Conservation (phyloP, 345 rosid genomes). For the Bruguiera parviflora region DNA sequence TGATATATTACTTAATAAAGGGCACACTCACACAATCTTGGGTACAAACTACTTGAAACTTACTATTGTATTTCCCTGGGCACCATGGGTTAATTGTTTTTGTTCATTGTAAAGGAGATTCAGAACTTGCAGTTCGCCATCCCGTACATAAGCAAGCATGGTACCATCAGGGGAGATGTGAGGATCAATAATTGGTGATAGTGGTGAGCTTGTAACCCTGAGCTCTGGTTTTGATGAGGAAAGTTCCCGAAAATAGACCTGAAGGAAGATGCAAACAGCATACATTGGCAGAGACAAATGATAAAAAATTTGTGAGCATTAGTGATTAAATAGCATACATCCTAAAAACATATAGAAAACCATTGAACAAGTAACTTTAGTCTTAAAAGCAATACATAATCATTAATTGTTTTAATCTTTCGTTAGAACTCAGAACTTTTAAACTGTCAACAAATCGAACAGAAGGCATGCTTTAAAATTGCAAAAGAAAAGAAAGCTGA, state of each 20-base stretch:
- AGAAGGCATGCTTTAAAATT: no score
- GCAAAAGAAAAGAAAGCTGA: neutral
- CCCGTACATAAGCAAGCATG: conserved; percentile 67
- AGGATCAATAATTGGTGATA: conserved; percentile 75
- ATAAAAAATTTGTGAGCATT: neutral
- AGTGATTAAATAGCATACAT: neutral
- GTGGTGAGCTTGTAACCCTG: conserved; percentile 54
- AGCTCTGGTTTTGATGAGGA: conserved; percentile 64
- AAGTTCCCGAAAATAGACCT: conserved; percentile 85
- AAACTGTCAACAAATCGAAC: no score
- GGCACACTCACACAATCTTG: neutral
- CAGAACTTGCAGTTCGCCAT: conserved; percentile 67
- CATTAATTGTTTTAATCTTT: no score
- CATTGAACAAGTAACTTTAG: no score
- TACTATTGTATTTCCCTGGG: conserved; percentile 60
- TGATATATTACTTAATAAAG: neutral
- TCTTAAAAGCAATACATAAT: no score
- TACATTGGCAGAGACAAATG: neutral
- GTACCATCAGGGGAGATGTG: conserved; percentile 85
- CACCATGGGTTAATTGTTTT: conserved; percentile 64
- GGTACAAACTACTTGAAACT: conserved; percentile 22
- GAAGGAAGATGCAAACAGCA: conserved; percentile 9
- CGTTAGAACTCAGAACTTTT: no score
- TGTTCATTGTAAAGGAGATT: conserved; percentile 51
- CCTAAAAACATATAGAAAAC: neutral